Base-by-base conservation (phyloP, 805 yeast genomes). In the Kluyveromyces dobzhanskii region DNA sequence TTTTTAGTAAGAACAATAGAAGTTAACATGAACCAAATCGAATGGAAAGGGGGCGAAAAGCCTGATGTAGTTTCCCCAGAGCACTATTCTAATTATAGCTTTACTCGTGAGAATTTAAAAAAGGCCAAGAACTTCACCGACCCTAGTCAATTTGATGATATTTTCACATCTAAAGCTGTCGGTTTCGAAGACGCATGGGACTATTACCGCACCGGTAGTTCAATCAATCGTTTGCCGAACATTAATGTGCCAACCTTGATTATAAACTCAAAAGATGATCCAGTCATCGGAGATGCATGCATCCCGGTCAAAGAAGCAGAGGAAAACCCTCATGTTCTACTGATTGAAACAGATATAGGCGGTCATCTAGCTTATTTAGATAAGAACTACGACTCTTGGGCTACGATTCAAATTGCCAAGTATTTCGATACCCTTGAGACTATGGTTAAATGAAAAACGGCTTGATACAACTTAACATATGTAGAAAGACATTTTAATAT, bases 121-220 rank as follows among this genome's bases (percentile, higher is more conserved):
- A 70, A 66, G 41, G 65, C 67, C 10, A 54, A 38, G 46, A 54
- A 46, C 26, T 53, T 70, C 41, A 60, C 59, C 25, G 60, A 62
- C 12, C 62, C 79, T 14, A 58, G 61, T 17, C 79, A 80, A 31
- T 80, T 81, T 49, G 92, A 82, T 54, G 67, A 71, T 30, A 52
- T 57, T 7, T 77, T 75, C 60, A 82, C 90, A 3, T 71, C 79
- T 16, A 73, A 70, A 40, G 48, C 75, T 25, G 73, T 77, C 46
- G 87, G 87, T 1, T 75, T 80, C 56, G 73, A 75, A 40, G 66
- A 72, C 31, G 82, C 80, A 2, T 60, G 59, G 41, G 76, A 77
- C 34, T 82, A 82, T 59, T 81, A 81, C 54, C 62, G 78, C 38
- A 76, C 73, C 24, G 84, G 80, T 2, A 72, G 80, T 12, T 82